phyloP scores from a whole-genome alignment of 306 rosid species.

The Boehmeria nivea region DNA sequence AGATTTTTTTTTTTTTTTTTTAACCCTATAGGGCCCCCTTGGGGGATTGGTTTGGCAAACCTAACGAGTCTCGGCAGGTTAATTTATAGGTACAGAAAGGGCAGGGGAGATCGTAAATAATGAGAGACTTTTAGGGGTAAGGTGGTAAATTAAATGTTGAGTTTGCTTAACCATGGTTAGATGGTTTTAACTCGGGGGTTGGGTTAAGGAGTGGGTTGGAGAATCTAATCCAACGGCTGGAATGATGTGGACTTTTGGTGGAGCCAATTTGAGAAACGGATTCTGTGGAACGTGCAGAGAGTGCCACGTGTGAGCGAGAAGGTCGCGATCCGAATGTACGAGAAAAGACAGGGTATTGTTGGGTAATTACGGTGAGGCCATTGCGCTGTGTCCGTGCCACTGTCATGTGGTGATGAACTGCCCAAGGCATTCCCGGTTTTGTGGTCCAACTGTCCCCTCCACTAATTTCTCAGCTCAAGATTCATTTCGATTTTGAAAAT shows the following conservation, averaged over 20 bases:
- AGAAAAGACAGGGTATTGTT: slow-evolving; percentile 23
- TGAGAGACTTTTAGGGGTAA: neutral
- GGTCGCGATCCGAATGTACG: slow-evolving; percentile 24
- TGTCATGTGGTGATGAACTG: neutral
- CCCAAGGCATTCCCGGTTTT: neutral
- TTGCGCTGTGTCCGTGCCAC: neutral
- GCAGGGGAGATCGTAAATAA: slow-evolving; percentile 33
- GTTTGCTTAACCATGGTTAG: slow-evolving; percentile 4
- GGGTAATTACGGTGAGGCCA: slow-evolving; percentile 21
- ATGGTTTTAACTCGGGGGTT: neutral
- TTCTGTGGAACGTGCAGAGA: slow-evolving; percentile 14
- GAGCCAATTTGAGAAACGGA: slow-evolving; percentile 26
- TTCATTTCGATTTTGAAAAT: neutral
- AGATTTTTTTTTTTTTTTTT: neutral
- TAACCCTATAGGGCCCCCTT: slow-evolving; percentile 38
- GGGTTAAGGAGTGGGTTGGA: slow-evolving; percentile 12
- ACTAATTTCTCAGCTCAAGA: neutral
- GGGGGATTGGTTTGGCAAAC: slow-evolving; percentile 92
- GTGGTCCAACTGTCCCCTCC: slow-evolving; percentile 4
- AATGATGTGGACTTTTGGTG: slow-evolving; percentile 25
- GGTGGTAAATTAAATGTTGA: neutral
- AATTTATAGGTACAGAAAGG: slow-evolving; percentile 37
- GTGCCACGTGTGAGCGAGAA: slow-evolving; percentile 41
- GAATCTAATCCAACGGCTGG: slow-evolving; percentile 70
- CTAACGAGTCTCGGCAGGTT: slow-evolving; percentile 64